These are phyloP conservation scores for Liriodendron chinense DNA, from an alignment of 164 flowering plant genomes.

Conservation along the genomic window DNA sequence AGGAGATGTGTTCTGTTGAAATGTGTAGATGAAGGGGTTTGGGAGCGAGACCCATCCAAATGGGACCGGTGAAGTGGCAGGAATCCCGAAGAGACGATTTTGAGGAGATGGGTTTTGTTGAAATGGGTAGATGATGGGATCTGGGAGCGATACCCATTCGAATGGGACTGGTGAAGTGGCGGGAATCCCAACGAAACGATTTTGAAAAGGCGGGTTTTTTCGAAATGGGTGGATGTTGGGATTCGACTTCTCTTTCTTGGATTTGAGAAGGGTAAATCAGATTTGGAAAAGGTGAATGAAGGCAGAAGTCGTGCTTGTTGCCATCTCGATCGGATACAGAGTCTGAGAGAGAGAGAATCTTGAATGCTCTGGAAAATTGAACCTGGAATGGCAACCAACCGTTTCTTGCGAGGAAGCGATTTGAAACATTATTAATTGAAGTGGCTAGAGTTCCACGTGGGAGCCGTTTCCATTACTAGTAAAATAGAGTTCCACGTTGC, in stretches of 20 bases:
- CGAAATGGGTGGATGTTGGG: constrained; percentile 5
- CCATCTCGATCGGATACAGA: constrained; percentile 10
- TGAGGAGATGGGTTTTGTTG: constrained; percentile 3
- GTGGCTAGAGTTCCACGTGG: no score
- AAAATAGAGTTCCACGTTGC: no score
- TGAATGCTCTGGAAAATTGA: no score
- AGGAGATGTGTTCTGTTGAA: constrained; percentile 6
- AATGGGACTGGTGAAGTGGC: background rate
- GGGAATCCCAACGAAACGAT: constrained; percentile 7
- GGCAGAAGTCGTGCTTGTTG: constrained; percentile 17
- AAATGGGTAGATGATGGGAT: constrained; percentile 5
- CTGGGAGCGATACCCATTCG: no score
- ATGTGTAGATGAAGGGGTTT: constrained; percentile 3
- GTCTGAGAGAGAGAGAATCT: no score
- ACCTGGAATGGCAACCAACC: no score
- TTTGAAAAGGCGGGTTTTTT: constrained; percentile 4
- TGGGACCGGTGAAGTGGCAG: background rate
- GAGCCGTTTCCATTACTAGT: no score
- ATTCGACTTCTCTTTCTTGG: constrained; percentile 3
- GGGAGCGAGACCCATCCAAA: no score
- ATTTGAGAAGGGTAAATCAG: constrained; percentile 10
- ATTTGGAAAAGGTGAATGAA: constrained; percentile 16
- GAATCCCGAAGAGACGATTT: constrained; percentile 7
- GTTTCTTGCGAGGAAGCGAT: no score
- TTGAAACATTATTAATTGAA: no score